These are phyloP conservation scores for Scedosporium dehoogii DNA, from an alignment of 2,329 filamentous ascomycete species.

Conservation along the genomic window DNA sequence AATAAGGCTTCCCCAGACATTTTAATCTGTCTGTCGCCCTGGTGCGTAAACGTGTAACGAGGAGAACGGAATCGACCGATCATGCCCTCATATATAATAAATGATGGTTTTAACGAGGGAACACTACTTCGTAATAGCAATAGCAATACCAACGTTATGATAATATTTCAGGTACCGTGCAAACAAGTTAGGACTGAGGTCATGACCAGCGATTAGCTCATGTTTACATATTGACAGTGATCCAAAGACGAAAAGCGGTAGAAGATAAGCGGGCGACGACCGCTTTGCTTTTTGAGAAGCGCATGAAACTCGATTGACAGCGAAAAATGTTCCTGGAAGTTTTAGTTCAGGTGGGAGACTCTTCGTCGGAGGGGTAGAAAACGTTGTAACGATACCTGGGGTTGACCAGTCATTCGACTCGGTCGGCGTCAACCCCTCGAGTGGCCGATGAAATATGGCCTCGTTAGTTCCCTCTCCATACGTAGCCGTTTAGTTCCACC, in stretches of 20 bases:
- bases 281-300: background rate
- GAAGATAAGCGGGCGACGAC: background rate
- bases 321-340: background rate
- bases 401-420: no score
- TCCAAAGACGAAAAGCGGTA: background rate
- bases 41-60: background rate
- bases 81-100: background rate
- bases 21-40: conserved; percentile 7
- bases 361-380: no score
- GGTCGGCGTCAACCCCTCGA: background rate
- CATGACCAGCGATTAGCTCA: background rate
- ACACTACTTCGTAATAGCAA: no score
- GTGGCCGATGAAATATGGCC: background rate
- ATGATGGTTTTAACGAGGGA: background rate
- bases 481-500: background rate
- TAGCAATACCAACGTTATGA: background rate
- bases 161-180: background rate
- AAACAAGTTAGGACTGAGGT: background rate
- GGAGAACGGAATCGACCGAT: background rate
- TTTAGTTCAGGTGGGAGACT: no score
- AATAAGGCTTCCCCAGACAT: background rate
- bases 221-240: background rate
- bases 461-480: background rate
- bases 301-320: background rate
- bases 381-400: no score